Evolutionary conservation across 169 alveolate species (phyloP).

Genomic region (Eimeria praecox): DNA sequence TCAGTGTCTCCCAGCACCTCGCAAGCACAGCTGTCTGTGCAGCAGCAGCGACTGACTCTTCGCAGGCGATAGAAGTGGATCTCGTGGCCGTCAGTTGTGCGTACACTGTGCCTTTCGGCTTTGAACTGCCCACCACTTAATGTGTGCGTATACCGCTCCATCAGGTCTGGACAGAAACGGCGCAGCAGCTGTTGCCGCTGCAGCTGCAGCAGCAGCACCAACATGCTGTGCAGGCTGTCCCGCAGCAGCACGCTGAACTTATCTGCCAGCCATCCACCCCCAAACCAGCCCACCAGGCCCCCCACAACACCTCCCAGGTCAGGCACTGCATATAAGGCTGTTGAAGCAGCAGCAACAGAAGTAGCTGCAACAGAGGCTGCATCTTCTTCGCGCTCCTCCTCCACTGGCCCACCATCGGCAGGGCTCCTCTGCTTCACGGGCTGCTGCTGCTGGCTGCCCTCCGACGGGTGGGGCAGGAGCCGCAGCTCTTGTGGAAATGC

Average conservation of each 20-base stretch:
- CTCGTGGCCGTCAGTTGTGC: constrained; percentile 77
- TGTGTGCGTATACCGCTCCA: constrained; percentile 65
- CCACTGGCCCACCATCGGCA: background rate
- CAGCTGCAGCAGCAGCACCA: constrained; percentile 55
- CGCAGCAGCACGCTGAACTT: constrained; percentile 12
- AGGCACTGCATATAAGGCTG: background rate
- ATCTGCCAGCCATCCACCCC: background rate
- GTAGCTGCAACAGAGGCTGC: constrained; percentile 16
- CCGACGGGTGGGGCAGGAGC: background rate
- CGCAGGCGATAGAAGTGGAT: constrained; percentile 63
- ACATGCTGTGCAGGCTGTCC: constrained; percentile 6
- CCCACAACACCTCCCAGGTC: background rate
- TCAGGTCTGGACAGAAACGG: constrained; percentile 67
- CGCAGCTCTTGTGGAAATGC: background rate
- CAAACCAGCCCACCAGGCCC: background rate
- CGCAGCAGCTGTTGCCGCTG: constrained; percentile 80
- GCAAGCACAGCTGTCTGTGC: constrained; percentile 39
- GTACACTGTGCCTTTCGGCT: constrained; percentile 75
- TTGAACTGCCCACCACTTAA: constrained; percentile 27
- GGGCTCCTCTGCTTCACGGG: background rate
- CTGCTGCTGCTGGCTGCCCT: background rate
- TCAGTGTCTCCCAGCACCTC: background rate
- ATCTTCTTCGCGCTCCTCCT: background rate
- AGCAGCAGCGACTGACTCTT: constrained; percentile 65
- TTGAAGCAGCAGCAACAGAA: constrained; percentile 7